A percentile compares a stretch with the other conserved stretches of the same genome.
Conservation (phyloP, 805 yeast genomes). For the Zygoascus flipseniorum region DNA sequence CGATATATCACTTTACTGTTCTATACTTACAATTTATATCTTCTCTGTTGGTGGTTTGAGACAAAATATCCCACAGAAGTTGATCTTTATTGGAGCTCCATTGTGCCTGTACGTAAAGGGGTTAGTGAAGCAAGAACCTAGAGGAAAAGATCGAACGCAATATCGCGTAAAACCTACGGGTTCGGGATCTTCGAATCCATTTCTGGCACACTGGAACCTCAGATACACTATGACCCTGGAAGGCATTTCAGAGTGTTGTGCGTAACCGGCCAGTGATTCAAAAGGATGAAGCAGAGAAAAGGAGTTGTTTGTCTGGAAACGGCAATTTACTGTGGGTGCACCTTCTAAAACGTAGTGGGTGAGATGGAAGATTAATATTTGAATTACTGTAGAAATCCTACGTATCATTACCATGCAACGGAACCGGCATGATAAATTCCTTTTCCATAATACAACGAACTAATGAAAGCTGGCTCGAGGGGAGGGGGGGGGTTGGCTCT, state of each 20-base stretch:
- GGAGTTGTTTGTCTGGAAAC: too few relatives aligned
- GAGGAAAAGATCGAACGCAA: too few relatives aligned
- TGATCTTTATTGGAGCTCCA: constrained; percentile 29
- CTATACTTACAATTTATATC: constrained; percentile 27
- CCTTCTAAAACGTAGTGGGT: too few relatives aligned
- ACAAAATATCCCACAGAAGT: constrained; percentile 27
- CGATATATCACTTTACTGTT: not conserved
- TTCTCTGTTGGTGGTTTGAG: constrained; percentile 24
- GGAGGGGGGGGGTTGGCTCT: too few relatives aligned
- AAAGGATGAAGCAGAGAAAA: too few relatives aligned
- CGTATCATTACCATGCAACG: not conserved
- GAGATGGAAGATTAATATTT: too few relatives aligned
- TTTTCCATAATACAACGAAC: not conserved
- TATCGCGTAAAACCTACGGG: too few relatives aligned
- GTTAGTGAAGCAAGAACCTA: constrained; percentile 5
- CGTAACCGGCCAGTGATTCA: too few relatives aligned
- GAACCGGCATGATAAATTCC: not conserved
- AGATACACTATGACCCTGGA: constrained; percentile 30
- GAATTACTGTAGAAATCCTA: not conserved
- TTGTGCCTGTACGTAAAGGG: constrained; percentile 12
- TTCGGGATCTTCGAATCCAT: constrained; percentile 32
- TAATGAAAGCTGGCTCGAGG: not conserved
- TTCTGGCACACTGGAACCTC: constrained; percentile 35
- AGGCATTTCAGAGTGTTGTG: not conserved
- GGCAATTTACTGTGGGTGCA: too few relatives aligned